Conservation (phyloP, 2,329 filamentous ascomycete species). For the Cryphonectria carpinicola region DNA sequence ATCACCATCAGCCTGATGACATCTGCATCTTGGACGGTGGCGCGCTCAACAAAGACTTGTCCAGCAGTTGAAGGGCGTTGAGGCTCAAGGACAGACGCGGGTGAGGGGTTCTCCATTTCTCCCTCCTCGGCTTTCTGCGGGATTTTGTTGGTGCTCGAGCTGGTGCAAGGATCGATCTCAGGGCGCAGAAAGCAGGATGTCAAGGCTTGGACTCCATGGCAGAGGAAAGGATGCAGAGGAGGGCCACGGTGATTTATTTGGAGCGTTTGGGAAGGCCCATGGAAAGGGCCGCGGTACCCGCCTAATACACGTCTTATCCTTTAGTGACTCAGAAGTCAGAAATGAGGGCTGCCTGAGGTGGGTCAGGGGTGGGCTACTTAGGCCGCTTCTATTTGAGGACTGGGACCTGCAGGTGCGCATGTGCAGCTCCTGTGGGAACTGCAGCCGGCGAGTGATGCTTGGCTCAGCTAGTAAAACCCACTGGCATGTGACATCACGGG, state of each 20-base stretch:
- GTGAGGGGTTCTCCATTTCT: neutral
- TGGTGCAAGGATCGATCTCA: neutral
- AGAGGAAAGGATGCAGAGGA: neutral
- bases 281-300: neutral
- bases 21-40: conserved; percentile 34
- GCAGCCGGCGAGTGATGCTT: neutral
- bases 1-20: conserved; percentile 37
- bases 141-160: neutral
- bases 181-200: neutral
- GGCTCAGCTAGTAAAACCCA: conserved; percentile 5
- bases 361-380: neutral
- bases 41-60: neutral
- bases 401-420: neutral
- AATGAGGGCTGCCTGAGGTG: neutral
- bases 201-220: neutral
- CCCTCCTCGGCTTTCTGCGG: neutral
- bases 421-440: neutral
- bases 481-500: conserved; percentile 8
- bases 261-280: neutral
- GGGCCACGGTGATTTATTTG: neutral
- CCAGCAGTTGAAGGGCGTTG: neutral
- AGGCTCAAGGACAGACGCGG: neutral
- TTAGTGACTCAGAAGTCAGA: conserved; percentile 1
- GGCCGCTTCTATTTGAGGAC: conserved; percentile 6
- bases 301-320: neutral